Base-by-base conservation (phyloP, 2,329 filamentous ascomycete genomes). In the Claviceps spartinae region DNA sequence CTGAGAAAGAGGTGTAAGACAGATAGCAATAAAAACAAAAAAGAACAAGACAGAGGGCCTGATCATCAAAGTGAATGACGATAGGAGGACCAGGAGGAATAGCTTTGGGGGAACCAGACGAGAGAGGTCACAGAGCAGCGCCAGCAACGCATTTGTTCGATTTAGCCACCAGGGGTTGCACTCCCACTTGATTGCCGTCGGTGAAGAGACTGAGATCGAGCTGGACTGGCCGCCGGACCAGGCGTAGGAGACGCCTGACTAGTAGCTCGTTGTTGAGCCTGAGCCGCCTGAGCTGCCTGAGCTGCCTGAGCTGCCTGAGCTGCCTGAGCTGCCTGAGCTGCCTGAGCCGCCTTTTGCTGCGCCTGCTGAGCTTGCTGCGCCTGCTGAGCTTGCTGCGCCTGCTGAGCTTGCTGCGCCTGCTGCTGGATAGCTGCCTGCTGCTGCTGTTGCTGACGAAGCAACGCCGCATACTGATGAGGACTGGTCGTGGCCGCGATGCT, bases 391-490 rank as follows among this genome's bases (percentile, higher is more conserved):
- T 22, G 22, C 50, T 54, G 60, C 55, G 55, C 54, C 14, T 59
- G 57, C 40, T 65, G 61, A 40, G 57, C 58, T 22, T 62, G 57
- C 58, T 54, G 61, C 55, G 59, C 66, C 34, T 60, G 65, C 50
- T 54, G 60, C 55, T 59, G 59, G 18, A 58, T 63, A 3, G 56
- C 60, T 11, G 67, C 66, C 54, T 67, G 73, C 30, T 71, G 69
- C 55, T 78, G 75, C 55, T 80, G 77, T 57, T 81, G 78, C 41
- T 78, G 76, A 45, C 78, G 67, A 8, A 81, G 70, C 37, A 81
- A 66, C 52, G 78, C 77, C 1, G 78, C 78, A 59, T 81, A 81
- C 55, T 81, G 78, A 42, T 81, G 77, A 30, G 78, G 78, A 52
- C 74, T 77, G 1, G 71, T 69, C 0, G 73, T 74, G 18, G 69